A percentile compares a stretch with the other conserved stretches of the same genome.
Conservation (phyloP, 768 basidiomycete genomes). For the Fomitopsis pulvina region DNA sequence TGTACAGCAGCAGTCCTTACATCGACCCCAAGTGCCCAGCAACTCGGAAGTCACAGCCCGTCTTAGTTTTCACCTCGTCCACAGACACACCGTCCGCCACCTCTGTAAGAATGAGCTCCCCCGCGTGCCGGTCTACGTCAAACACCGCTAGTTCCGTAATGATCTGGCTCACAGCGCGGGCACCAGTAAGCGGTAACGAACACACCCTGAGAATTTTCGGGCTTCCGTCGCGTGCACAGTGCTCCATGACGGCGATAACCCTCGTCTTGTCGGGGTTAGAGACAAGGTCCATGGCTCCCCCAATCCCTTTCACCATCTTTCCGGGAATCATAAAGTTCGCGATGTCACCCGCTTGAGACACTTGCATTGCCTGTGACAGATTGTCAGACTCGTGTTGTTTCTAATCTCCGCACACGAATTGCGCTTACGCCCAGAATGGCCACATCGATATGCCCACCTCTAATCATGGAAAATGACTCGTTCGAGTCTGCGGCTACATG, state of each 20-base stretch:
- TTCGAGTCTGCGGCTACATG: constrained; percentile 53
- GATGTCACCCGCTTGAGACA: constrained; percentile 87
- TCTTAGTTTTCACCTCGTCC: constrained; percentile 83
- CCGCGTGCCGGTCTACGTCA: constrained; percentile 71
- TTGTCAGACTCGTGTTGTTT: constrained; percentile 4
- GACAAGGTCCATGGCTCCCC: constrained; percentile 94
- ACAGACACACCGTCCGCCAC: constrained; percentile 78
- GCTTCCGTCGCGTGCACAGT: constrained; percentile 83
- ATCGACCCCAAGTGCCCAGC: constrained; percentile 29
- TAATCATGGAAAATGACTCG: constrained; percentile 97
- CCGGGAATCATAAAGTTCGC: constrained; percentile 99
- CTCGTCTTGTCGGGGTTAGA: constrained; percentile 95
- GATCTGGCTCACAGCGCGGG: constrained; percentile 81
- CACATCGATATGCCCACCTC: constrained; percentile 92
- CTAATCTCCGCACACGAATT: constrained; percentile 4
- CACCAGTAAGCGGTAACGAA: constrained; percentile 82
- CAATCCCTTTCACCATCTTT: constrained; percentile 89
- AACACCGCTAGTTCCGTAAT: constrained; percentile 93
- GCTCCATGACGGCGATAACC: constrained; percentile 87
- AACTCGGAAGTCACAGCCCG: constrained; percentile 75
- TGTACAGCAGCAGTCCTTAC: constrained; percentile 5
- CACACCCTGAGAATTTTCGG: constrained; percentile 85
- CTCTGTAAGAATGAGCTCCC: constrained; percentile 71
- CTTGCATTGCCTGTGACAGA: constrained; percentile 80
- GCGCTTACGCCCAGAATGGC: constrained; percentile 82